Percentiles rank a stretch among this genome's conserved stretches.
Conservation (phyloP, 2,329 filamentous ascomycete genomes). For the Arthrobotrys sphaeroides region DNA sequence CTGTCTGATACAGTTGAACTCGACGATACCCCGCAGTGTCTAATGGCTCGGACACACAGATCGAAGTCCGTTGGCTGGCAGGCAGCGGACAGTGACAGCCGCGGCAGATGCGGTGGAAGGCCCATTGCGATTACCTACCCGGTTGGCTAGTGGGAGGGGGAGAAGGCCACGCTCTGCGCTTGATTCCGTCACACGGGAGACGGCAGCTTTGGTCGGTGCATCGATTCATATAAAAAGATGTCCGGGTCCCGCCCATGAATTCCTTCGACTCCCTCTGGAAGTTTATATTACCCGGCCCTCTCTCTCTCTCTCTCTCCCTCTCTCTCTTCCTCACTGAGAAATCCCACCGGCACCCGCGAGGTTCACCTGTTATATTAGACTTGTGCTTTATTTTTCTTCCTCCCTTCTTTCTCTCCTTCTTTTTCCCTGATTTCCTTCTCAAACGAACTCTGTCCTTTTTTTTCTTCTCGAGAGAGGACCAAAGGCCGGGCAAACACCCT, state of each 20-base stretch:
- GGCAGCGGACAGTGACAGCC: neutral
- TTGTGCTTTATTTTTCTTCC: neutral
- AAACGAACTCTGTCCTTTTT: slow-evolving; percentile 44
- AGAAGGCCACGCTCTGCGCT: too few species aligned
- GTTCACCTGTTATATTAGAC: slow-evolving; percentile 13
- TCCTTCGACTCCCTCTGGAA: slow-evolving; percentile 2
- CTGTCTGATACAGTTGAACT: too few species aligned
- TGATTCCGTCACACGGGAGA: too few species aligned
- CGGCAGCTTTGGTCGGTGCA: too few species aligned
- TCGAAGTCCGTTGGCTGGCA: neutral
- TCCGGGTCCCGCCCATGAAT: slow-evolving; percentile 28
- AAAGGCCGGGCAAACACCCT: slow-evolving; percentile 5
- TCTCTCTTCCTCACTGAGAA: neutral
- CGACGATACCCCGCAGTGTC: neutral
- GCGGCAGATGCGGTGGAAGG: neutral
- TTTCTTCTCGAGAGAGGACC: neutral
- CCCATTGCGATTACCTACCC: too few species aligned
- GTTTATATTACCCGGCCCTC: slow-evolving; percentile 37
- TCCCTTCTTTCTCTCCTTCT: neutral
- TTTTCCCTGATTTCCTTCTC: slow-evolving; percentile 11
- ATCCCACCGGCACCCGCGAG: slow-evolving; percentile 18
- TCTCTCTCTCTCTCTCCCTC: neutral
- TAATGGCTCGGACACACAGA: neutral
- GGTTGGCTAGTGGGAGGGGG: too few species aligned
- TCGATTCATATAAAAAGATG: slow-evolving; percentile 30